A percentile compares a stretch with the other conserved stretches of the same genome.
Evolutionary conservation across 1,139 yeast genomes (phyloP).

Genomic region (Hanseniaspora gamundiae): DNA sequence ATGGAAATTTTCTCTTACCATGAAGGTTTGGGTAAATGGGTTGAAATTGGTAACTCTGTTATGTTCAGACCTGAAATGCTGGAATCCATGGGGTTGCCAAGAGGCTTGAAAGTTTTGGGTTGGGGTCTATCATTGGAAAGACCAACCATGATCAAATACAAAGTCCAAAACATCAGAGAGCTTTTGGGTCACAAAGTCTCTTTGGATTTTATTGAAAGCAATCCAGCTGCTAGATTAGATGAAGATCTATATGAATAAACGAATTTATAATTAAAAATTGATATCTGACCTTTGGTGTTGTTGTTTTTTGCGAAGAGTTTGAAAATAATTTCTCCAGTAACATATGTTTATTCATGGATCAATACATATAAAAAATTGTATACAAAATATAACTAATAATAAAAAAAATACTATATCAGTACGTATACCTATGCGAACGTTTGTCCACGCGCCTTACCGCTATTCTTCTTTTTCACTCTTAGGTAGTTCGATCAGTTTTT

Average conservation of each 20-base stretch:
- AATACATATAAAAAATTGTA: no score
- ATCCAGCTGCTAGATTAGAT: constrained; percentile 96
- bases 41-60: constrained; percentile 98
- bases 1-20: constrained; percentile 97
- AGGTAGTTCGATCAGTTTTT: neutral
- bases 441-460: no score
- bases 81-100: constrained; percentile 95
- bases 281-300: neutral
- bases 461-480: neutral
- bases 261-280: neutral
- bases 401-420: no score
- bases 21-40: constrained; percentile 91
- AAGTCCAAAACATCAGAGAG: constrained; percentile 89
- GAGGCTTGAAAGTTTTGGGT: constrained; percentile 86
- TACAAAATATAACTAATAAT: no score
- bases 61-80: constrained; percentile 99
- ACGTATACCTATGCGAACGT: no score
- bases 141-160: constrained; percentile 98
- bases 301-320: neutral
- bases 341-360: no score
- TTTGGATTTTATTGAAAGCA: constrained; percentile 84
- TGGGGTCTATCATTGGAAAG: constrained; percentile 97
- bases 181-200: constrained; percentile 89
- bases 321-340: no score
- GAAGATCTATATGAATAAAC: constrained; percentile 37